Percentiles rank a stretch among this genome's conserved stretches.
phyloP scores from a whole-genome alignment of 2,329 filamentous ascomycete genomes.

The Rhytidhysteron rufulum region DNA sequence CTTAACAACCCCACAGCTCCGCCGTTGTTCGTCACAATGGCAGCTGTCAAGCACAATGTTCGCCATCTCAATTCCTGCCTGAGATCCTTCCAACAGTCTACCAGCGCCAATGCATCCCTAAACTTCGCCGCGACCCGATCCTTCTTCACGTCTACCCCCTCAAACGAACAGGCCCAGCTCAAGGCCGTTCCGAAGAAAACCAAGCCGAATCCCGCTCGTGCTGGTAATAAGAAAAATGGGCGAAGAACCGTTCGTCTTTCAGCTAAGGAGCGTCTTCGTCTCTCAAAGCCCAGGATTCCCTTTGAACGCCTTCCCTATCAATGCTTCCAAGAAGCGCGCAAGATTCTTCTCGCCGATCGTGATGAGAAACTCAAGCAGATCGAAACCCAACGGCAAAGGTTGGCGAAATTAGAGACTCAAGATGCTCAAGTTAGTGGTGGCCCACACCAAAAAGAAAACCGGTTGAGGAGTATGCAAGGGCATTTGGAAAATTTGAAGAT shows the following conservation, averaged over 20 bases:
- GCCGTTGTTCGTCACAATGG: constrained; percentile 22
- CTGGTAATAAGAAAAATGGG: constrained; percentile 51
- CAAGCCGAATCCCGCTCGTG: constrained; percentile 27
- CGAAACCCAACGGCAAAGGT: constrained; percentile 60
- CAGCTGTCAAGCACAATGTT: constrained; percentile 29
- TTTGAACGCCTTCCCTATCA: constrained; percentile 96
- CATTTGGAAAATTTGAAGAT: constrained; percentile 80
- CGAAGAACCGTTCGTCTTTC: constrained; percentile 64
- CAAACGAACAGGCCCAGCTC: constrained; percentile 36
- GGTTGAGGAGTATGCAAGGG: constrained; percentile 65
- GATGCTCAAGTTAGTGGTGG: constrained; percentile 59
- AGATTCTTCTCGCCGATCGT: constrained; percentile 74
- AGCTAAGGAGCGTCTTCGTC: too few species aligned
- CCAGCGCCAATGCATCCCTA: constrained; percentile 22
- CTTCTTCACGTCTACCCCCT: constrained; percentile 46
- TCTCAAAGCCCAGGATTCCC: too few species aligned
- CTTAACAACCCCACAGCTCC: constrained; percentile 5
- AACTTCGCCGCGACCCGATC: constrained; percentile 34
- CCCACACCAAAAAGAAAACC: constrained; percentile 60
- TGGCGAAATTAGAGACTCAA: constrained; percentile 62
- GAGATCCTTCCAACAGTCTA: constrained; percentile 25
- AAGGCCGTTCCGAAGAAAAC: constrained; percentile 25
- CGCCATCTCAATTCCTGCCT: constrained; percentile 32
- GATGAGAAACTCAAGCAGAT: constrained; percentile 76
- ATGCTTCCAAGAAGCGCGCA: constrained; percentile 93